A percentile compares a stretch with the other conserved stretches of the same genome.
Conservation (phyloP, 352 stramenopile genomes). For the Globisporangium ultimum region DNA sequence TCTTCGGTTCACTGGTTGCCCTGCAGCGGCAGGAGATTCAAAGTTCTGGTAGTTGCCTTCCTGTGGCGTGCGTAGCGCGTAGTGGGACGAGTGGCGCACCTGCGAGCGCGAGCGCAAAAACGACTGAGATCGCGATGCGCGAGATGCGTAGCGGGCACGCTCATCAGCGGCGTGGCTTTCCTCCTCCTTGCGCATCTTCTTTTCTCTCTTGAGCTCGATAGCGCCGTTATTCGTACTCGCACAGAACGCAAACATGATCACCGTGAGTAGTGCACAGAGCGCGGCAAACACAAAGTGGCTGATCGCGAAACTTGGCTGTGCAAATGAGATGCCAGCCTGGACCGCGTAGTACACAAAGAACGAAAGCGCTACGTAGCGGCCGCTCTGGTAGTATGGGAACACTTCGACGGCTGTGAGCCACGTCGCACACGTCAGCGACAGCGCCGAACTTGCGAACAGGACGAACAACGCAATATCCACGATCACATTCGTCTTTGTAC, state of each 20-base stretch:
- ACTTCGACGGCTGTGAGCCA: slow-evolving; percentile 85
- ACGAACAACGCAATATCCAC: slow-evolving; percentile 56
- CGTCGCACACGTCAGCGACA: slow-evolving; percentile 73
- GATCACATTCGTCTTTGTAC: slow-evolving; percentile 36
- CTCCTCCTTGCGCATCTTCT: slow-evolving; percentile 64
- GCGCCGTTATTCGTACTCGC: slow-evolving; percentile 79
- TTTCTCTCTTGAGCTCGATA: slow-evolving; percentile 85
- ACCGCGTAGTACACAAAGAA: slow-evolving; percentile 77
- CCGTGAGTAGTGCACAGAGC: slow-evolving; percentile 63
- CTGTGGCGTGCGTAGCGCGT: slow-evolving; percentile 42
- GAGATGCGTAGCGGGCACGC: slow-evolving; percentile 36
- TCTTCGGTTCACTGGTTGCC: slow-evolving; percentile 2
- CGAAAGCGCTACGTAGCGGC: slow-evolving; percentile 64
- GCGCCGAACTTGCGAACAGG: slow-evolving; percentile 59
- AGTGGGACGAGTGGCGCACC: slow-evolving; percentile 51
- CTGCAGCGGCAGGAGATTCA: slow-evolving; percentile 47
- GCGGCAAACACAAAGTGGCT: slow-evolving; percentile 76
- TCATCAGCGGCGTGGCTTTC: slow-evolving; percentile 37
- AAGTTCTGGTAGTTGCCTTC: slow-evolving; percentile 80
- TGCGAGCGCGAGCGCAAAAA: slow-evolving; percentile 66
- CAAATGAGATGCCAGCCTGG: slow-evolving; percentile 61
- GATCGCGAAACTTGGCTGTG: slow-evolving; percentile 63
- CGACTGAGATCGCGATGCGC: slow-evolving; percentile 73
- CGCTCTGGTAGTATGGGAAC: slow-evolving; percentile 76
- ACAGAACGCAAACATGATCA: slow-evolving; percentile 74